A percentile compares a stretch with the other conserved stretches of the same genome.
phyloP scores from a whole-genome alignment of 257 asterid species.

The Salvia hispanica region DNA sequence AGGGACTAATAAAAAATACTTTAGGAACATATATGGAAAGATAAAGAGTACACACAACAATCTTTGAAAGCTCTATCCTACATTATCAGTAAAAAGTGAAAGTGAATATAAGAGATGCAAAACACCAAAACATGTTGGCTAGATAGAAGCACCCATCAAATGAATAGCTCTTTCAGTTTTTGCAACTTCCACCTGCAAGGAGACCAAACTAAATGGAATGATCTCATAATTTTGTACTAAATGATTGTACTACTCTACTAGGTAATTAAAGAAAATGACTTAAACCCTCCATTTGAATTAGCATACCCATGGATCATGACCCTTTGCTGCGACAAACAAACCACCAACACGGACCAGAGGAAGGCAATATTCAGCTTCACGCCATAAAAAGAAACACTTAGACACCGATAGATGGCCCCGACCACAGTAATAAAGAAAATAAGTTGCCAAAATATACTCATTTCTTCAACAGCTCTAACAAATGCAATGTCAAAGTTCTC shows the following conservation, averaged over 20 bases:
- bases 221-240: slow-evolving; percentile 15
- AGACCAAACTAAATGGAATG: not conserved
- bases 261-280: slow-evolving; percentile 11
- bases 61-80: not conserved
- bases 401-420: slow-evolving; percentile 12
- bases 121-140: slow-evolving; percentile 68
- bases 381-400: slow-evolving; percentile 31
- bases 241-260: not conserved
- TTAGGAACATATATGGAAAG: slow-evolving; percentile 6
- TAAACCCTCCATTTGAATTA: slow-evolving; percentile 1
- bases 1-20: not conserved
- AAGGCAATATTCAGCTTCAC: slow-evolving; percentile 85
- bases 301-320: slow-evolving; percentile 82
- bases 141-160: slow-evolving; percentile 81
- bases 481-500: slow-evolving; percentile 84
- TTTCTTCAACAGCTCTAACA: slow-evolving; percentile 97
- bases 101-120: slow-evolving; percentile 26
- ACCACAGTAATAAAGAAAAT: not conserved
- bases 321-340: slow-evolving; percentile 89
- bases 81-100: not conserved
- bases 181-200: slow-evolving; percentile 76
- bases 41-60: not conserved
- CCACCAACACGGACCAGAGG: slow-evolving; percentile 97
- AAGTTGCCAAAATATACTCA: slow-evolving; percentile 51
- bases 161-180: slow-evolving; percentile 78